Conservation (phyloP, 176 grass and related monocot genomes). For the Oryza nivara region DNA sequence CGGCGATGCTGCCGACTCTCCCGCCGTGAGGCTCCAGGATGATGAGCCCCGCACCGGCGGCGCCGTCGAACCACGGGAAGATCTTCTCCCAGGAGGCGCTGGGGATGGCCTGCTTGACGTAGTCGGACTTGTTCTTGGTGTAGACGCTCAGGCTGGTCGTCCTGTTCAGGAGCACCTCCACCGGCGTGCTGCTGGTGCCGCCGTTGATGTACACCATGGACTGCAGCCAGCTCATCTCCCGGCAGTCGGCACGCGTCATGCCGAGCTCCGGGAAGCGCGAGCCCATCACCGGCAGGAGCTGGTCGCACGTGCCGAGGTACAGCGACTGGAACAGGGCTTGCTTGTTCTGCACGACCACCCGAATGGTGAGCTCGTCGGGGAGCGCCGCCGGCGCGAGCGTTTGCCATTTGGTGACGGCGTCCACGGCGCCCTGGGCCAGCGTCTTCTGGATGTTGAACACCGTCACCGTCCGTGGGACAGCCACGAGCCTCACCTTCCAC, state of each 20-base stretch:
- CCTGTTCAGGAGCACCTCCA: background rate
- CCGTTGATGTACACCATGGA: conserved; percentile 17
- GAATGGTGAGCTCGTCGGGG: conserved; percentile 31
- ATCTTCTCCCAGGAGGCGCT: conserved; percentile 11
- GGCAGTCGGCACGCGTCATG: conserved; percentile 35
- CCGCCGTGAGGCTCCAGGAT: conserved; percentile 58
- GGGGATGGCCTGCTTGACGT: conserved; percentile 35
- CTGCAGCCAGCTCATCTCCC: conserved; percentile 58
- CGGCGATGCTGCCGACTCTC: conserved; percentile 10
- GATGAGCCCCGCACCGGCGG: conserved; percentile 45
- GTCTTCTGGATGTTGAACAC: conserved; percentile 23
- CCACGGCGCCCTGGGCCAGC: conserved; percentile 17
- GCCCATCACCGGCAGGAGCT: conserved; percentile 23
- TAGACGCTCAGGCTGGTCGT: conserved; percentile 15
- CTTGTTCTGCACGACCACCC: conserved; percentile 16
- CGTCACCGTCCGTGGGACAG: conserved; percentile 22
- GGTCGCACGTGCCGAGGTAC: conserved; percentile 30
- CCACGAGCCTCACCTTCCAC: conserved; percentile 43
- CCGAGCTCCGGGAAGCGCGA: conserved; percentile 44
- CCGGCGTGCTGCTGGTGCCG: background rate
- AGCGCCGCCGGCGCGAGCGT: conserved; percentile 20
- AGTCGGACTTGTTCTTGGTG: conserved; percentile 61
- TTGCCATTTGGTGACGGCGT: conserved; percentile 38
- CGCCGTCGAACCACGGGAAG: conserved; percentile 34
- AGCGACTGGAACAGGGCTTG: conserved; percentile 4